These are phyloP conservation scores for Abelmoschus esculentus DNA, from an alignment of 345 rosid genomes.

Conservation along the genomic window DNA sequence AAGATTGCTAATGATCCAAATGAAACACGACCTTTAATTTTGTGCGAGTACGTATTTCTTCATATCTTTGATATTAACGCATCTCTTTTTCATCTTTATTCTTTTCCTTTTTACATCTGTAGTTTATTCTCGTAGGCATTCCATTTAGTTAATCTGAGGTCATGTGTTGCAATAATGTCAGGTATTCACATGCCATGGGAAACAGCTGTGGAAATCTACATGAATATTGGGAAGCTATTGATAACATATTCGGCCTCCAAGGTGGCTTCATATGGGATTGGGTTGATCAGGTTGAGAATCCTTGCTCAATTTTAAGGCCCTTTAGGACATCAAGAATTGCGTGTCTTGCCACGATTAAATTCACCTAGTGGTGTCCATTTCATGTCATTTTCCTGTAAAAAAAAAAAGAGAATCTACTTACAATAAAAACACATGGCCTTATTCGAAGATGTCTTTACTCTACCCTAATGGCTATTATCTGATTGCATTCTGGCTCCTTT, in stretches of 20 bases:
- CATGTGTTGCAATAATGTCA: conserved; percentile 29
- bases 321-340: not conserved
- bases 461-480: not conserved
- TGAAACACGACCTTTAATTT: conserved; percentile 85
- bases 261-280: conserved; percentile 99
- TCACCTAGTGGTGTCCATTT: not conserved
- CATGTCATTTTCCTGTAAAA: not conserved
- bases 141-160: conserved; percentile 13
- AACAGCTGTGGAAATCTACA: conserved; percentile 86
- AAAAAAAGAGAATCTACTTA: not conserved
- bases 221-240: conserved; percentile 95
- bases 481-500: not conserved
- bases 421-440: not conserved
- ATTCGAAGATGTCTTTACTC: not conserved
- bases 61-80: not conserved
- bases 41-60: conserved; percentile 79
- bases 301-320: not conserved
- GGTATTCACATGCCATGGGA: conserved; percentile 98
- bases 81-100: conserved; percentile 19
- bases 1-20: conserved; percentile 82
- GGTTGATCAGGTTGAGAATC: conserved; percentile 78
- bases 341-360: not conserved
- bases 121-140: not conserved
- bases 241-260: conserved; percentile 88
- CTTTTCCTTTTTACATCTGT: not conserved